Evolutionary conservation across 352 stramenopile genomes (phyloP).

Genomic region (Peronospora destructor): DNA sequence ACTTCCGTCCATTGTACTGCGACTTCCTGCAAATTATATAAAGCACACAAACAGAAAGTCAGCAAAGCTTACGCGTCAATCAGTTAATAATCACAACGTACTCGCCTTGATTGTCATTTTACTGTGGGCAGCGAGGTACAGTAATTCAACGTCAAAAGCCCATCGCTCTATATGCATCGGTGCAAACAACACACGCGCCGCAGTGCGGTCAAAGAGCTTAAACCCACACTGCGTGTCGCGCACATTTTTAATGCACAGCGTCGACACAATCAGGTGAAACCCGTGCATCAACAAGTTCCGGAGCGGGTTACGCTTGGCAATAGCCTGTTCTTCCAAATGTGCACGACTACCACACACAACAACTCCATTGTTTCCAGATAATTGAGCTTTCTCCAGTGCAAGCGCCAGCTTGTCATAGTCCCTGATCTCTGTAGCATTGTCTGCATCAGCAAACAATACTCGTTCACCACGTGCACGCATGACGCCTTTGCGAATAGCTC

Average conservation of each 20-base stretch:
- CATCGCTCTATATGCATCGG: slow-evolving; percentile 92
- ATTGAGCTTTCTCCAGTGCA: slow-evolving; percentile 37
- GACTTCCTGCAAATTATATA: slow-evolving; percentile 59
- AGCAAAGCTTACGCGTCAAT: not conserved
- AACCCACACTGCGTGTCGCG: slow-evolving; percentile 93
- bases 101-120: slow-evolving; percentile 57
- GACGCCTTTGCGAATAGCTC: slow-evolving; percentile 84
- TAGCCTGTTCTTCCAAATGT: slow-evolving; percentile 81
- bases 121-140: slow-evolving; percentile 73
- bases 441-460: slow-evolving; percentile 88
- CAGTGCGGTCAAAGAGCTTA: slow-evolving; percentile 89
- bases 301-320: slow-evolving; percentile 78
- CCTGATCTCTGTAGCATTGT: slow-evolving; percentile 89
- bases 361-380: slow-evolving; percentile 30
- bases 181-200: slow-evolving; percentile 78
- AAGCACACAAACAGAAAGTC: slow-evolving; percentile 10
- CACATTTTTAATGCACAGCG: slow-evolving; percentile 81
- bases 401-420: slow-evolving; percentile 80
- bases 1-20: slow-evolving; percentile 90
- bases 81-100: not conserved
- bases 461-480: slow-evolving; percentile 72
- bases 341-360: slow-evolving; percentile 89
- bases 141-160: slow-evolving; percentile 92
- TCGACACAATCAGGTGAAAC: slow-evolving; percentile 88
- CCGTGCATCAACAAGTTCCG: slow-evolving; percentile 90